phyloP scores from a whole-genome alignment of 2,329 filamentous ascomycete genomes.

The Sporothrix variecibatus region DNA sequence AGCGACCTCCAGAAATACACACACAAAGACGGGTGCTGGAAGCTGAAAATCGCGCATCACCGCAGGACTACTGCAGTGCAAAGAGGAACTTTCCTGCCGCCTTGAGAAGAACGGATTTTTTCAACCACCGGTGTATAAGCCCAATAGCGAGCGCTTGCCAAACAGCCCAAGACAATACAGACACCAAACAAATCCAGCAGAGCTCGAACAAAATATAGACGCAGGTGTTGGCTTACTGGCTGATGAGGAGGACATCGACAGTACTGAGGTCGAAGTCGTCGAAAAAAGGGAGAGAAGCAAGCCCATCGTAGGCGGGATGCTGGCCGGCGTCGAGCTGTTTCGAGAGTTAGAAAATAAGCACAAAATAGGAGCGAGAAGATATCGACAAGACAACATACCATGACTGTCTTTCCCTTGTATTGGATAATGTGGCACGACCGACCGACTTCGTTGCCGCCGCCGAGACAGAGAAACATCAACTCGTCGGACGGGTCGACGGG shows the following conservation, averaged over 20 bases:
- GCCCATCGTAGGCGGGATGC: conserved; percentile 93
- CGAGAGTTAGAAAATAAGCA: neutral
- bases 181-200: neutral
- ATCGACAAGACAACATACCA: conserved; percentile 62
- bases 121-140: neutral
- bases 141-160: neutral
- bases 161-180: neutral
- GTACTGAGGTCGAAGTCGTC: conserved; percentile 98
- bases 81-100: neutral
- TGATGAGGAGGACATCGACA: conserved; percentile 94
- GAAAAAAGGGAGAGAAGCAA: conserved; percentile 92
- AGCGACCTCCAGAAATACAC: conserved; percentile 9
- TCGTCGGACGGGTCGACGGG: conserved; percentile 92
- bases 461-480: conserved; percentile 89
- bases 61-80: conserved; percentile 23
- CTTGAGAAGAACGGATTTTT: neutral
- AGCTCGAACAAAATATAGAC: neutral
- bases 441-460: conserved; percentile 95
- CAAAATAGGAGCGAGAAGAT: neutral
- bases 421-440: conserved; percentile 97
- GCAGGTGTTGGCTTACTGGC: conserved; percentile 76
- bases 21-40: neutral
- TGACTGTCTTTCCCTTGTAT: conserved; percentile 99
- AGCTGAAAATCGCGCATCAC: neutral
- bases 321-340: conserved; percentile 90